Percentiles rank a stretch among this genome's conserved stretches.
Evolutionary conservation across 2,329 filamentous ascomycete genomes (phyloP).

Genomic region (Pseudomassariella vexata): DNA sequence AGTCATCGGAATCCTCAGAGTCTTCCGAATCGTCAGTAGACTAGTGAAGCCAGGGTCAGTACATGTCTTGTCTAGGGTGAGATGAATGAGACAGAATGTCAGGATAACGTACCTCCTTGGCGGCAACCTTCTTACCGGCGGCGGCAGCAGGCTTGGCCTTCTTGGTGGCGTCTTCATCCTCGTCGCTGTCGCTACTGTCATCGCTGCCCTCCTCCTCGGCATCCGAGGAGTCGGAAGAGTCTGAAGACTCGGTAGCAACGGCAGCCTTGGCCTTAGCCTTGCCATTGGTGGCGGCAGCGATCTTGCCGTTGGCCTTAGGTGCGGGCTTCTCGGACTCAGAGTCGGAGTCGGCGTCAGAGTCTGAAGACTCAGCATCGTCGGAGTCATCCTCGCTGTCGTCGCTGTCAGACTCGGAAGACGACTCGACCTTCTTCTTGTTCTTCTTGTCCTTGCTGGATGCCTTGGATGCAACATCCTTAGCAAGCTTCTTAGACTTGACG

Average conservation of each 20-base stretch:
- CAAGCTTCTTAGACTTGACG: constrained; percentile 61
- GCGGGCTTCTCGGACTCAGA: constrained; percentile 23
- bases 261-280: constrained; percentile 27
- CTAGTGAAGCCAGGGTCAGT: constrained; percentile 21
- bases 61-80: no score
- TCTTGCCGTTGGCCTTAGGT: constrained; percentile 18
- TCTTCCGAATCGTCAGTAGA: constrained; percentile 20
- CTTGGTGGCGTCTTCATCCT: constrained; percentile 17
- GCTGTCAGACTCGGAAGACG: constrained; percentile 26
- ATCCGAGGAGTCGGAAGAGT: constrained; percentile 29
- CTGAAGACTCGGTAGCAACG: constrained; percentile 24
- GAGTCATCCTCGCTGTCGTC: constrained; percentile 17
- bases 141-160: constrained; percentile 16
- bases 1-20: constrained; percentile 27
- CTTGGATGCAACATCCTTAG: constrained; percentile 53
- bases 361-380: constrained; percentile 13
- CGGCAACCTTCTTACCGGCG: constrained; percentile 12
- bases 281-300: constrained; percentile 22
- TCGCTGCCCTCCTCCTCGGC: constrained; percentile 21
- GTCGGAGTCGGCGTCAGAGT: constrained; percentile 24
- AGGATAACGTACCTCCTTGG: constrained; percentile 9
- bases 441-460: constrained; percentile 28
- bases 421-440: constrained; percentile 31
- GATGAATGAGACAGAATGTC: constrained; percentile 3
- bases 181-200: constrained; percentile 21